Evolutionary conservation across 2,329 filamentous ascomycete genomes (phyloP).

Genomic region (Zymoseptoria crescenta): DNA sequence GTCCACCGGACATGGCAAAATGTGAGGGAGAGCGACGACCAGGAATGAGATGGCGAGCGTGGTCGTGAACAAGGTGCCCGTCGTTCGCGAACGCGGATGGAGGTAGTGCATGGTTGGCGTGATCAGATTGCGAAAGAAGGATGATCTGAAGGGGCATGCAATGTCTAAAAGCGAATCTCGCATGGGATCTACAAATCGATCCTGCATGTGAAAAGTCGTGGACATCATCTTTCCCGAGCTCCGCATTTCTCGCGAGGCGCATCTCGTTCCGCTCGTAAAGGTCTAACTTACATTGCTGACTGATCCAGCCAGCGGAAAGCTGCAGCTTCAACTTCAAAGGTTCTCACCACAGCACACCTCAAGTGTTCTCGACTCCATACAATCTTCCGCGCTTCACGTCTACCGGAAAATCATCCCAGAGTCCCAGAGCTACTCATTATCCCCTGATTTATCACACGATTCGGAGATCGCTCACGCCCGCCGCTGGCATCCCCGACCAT

Average conservation of each 20-base stretch:
- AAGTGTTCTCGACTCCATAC: not conserved
- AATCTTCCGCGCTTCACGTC: not conserved
- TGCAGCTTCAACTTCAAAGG: no score
- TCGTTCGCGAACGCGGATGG: conserved; percentile 87
- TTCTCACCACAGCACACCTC: no score
- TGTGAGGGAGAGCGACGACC: conserved; percentile 82
- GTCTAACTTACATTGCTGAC: not conserved
- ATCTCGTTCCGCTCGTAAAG: not conserved
- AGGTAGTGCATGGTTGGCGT: conserved; percentile 46
- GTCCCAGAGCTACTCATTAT: not conserved
- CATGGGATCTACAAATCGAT: not conserved
- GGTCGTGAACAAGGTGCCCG: conserved; percentile 89
- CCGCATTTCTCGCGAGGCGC: not conserved
- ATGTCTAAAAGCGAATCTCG: not conserved
- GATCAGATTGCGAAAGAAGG: not conserved
- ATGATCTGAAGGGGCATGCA: not conserved
- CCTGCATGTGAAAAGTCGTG: not conserved
- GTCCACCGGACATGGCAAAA: conserved; percentile 78
- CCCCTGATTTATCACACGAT: not conserved
- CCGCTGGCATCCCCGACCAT: not conserved
- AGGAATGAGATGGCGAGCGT: conserved; percentile 84
- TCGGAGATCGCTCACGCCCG: not conserved
- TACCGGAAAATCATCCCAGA: not conserved
- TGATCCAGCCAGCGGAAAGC: not conserved
- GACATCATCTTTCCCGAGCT: not conserved